A percentile compares a stretch with the other conserved stretches of the same genome.
Conservation (phyloP, 1,139 yeast genomes). For the Yamadazyma mexicana region DNA sequence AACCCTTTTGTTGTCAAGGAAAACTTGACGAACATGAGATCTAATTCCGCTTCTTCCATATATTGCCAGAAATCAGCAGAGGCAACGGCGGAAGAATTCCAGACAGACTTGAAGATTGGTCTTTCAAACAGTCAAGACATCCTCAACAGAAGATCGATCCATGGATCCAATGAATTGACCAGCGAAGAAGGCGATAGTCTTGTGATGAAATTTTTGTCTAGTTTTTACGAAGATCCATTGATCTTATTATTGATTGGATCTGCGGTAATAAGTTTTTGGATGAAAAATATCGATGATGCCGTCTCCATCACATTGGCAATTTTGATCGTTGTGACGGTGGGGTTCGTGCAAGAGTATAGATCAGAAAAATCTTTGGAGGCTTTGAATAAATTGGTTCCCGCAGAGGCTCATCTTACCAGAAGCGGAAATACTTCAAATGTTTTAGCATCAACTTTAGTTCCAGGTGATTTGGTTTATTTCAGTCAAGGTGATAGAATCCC, state of each 20-base stretch:
- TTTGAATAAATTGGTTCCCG: slow-evolving; percentile 87
- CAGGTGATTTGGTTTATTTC: slow-evolving; percentile 90
- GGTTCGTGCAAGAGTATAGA: slow-evolving; percentile 93
- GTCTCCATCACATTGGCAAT: slow-evolving; percentile 86
- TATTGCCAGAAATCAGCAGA: slow-evolving; percentile 60
- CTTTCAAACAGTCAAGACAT: slow-evolving; percentile 69
- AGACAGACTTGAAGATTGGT: slow-evolving; percentile 62
- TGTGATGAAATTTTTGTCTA: slow-evolving; percentile 65
- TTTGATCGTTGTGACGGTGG: slow-evolving; percentile 87
- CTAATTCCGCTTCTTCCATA: slow-evolving; percentile 47
- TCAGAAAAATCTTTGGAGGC: slow-evolving; percentile 94
- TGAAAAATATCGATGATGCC: slow-evolving; percentile 95
- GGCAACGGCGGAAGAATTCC: slow-evolving; percentile 60
- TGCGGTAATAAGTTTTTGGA: slow-evolving; percentile 76
- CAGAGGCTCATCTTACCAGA: slow-evolving; percentile 86
- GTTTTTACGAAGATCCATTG: slow-evolving; percentile 86
- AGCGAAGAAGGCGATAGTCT: slow-evolving; percentile 77
- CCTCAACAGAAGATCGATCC: slow-evolving; percentile 63
- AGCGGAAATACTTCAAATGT: slow-evolving; percentile 74
- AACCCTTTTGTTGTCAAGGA: slow-evolving; percentile 30
- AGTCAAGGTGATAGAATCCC: slow-evolving; percentile 93
- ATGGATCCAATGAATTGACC: slow-evolving; percentile 76
- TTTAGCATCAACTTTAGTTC: slow-evolving; percentile 82
- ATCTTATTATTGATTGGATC: slow-evolving; percentile 85
- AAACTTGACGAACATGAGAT: slow-evolving; percentile 13